phyloP scores from a whole-genome alignment of 1,139 yeast species.

The Saccharomycopsis hybrid region DNA sequence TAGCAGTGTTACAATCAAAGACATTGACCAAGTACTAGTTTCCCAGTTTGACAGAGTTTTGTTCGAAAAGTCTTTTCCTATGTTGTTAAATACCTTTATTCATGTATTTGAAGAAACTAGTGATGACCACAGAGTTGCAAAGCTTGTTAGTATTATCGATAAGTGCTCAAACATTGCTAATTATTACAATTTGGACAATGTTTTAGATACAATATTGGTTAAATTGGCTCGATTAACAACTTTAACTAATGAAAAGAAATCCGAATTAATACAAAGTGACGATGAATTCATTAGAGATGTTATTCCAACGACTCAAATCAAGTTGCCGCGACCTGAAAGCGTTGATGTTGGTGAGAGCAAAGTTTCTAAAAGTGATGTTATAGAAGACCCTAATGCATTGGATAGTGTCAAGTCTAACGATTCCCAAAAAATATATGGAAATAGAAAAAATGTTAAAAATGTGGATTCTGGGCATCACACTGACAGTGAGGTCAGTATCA shows the following conservation, averaged over 20 bases:
- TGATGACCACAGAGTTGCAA: conserved; percentile 82
- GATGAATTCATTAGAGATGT: conserved; percentile 24
- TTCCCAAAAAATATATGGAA: conserved; percentile 8
- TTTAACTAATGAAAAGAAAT: conserved; percentile 32
- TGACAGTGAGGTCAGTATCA: conserved; percentile 39
- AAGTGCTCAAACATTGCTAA: conserved; percentile 75
- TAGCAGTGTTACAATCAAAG: conserved; percentile 25
- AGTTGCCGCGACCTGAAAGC: conserved; percentile 24
- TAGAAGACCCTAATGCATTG: not conserved
- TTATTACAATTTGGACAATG: conserved; percentile 47
- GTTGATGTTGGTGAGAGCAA: not conserved
- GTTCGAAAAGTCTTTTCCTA: conserved; percentile 56
- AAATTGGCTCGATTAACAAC: conserved; percentile 60
- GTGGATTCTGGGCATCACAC: conserved; percentile 42
- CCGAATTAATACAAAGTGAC: conserved; percentile 18
- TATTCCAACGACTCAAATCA: conserved; percentile 30
- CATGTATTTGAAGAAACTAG: conserved; percentile 80
- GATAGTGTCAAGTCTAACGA: not conserved
- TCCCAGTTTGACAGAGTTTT: conserved; percentile 60
- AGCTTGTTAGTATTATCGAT: conserved; percentile 83
- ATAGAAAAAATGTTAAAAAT: conserved; percentile 25
- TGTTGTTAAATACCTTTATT: conserved; percentile 62
- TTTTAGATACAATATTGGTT: conserved; percentile 60
- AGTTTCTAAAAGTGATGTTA: too few relatives aligned
- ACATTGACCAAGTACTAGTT: conserved; percentile 28